A percentile compares a stretch with the other conserved stretches of the same genome.
Conservation (phyloP, 768 basidiomycete genomes). For the Pulveroboletus frians region DNA sequence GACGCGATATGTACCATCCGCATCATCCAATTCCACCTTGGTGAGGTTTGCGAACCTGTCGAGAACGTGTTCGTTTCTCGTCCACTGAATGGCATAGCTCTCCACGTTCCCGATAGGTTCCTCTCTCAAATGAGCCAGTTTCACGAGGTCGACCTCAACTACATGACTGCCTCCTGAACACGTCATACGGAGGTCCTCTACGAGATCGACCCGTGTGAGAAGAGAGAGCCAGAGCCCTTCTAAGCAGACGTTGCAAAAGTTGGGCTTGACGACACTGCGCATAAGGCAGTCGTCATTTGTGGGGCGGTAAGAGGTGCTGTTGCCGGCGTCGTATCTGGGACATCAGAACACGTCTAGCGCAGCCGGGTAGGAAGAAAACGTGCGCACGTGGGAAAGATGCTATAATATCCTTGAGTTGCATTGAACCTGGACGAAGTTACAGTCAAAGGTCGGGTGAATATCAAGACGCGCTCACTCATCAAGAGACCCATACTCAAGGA, state of each 20-base stretch:
- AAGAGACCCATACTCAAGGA: constrained; percentile 65
- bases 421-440: constrained; percentile 47
- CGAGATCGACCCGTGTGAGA: constrained; percentile 52
- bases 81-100: constrained; percentile 56
- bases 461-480: constrained; percentile 40
- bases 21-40: constrained; percentile 35
- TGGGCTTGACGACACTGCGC: constrained; percentile 63
- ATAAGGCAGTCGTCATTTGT: constrained; percentile 82
- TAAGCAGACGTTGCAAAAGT: constrained; percentile 70
- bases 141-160: constrained; percentile 49
- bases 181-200: constrained; percentile 46
- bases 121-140: constrained; percentile 54
- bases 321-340: constrained; percentile 49
- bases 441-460: not conserved
- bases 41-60: constrained; percentile 48
- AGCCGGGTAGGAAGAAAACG: not conserved
- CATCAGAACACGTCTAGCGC: not conserved
- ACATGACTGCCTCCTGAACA: constrained; percentile 35
- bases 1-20: constrained; percentile 40
- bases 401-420: constrained; percentile 50
- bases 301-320: constrained; percentile 69
- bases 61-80: constrained; percentile 42
- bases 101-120: constrained; percentile 31
- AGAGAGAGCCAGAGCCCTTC: constrained; percentile 73
- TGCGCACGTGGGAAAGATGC: constrained; percentile 69